phyloP scores from a whole-genome alignment of 176 grass and related monocot species.

The Coix lacrymajobi region DNA sequence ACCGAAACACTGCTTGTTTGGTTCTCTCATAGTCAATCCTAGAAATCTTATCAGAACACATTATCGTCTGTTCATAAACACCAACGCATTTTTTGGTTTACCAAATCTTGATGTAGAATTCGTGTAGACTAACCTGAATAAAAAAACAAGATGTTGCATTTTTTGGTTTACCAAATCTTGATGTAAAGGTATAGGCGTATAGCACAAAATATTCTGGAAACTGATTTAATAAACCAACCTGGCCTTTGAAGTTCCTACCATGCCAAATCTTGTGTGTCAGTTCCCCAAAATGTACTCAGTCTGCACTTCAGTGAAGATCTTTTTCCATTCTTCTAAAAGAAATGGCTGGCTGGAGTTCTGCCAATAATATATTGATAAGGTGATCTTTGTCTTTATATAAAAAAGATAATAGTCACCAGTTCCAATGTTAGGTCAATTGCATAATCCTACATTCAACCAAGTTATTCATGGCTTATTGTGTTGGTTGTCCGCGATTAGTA shows the following conservation, averaged over 20 bases:
- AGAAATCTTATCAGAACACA: neutral
- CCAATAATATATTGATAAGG: neutral
- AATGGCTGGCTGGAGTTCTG: neutral
- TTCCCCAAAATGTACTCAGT: constrained; percentile 59
- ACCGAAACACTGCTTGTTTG: neutral
- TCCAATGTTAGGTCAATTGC: neutral
- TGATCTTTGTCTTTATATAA: neutral
- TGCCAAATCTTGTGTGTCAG: constrained; percentile 95
- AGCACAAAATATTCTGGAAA: neutral
- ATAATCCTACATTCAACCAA: neutral
- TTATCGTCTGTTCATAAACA: neutral
- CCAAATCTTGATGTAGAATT: no score
- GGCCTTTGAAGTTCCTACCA: constrained; percentile 92
- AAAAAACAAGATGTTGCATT: constrained; percentile 12
- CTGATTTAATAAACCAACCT: constrained; percentile 41
- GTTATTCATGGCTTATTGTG: neutral
- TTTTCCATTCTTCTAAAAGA: neutral
- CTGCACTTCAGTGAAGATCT: neutral
- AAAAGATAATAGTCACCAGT: neutral
- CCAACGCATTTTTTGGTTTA: no score
- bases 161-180: neutral
- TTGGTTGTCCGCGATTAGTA: neutral
- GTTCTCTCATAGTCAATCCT: neutral
- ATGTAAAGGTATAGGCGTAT: constrained; percentile 12
- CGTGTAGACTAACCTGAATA: constrained; percentile 91